phyloP scores from a whole-genome alignment of 116 monocot species.

The Papilionanthe hybrid region DNA sequence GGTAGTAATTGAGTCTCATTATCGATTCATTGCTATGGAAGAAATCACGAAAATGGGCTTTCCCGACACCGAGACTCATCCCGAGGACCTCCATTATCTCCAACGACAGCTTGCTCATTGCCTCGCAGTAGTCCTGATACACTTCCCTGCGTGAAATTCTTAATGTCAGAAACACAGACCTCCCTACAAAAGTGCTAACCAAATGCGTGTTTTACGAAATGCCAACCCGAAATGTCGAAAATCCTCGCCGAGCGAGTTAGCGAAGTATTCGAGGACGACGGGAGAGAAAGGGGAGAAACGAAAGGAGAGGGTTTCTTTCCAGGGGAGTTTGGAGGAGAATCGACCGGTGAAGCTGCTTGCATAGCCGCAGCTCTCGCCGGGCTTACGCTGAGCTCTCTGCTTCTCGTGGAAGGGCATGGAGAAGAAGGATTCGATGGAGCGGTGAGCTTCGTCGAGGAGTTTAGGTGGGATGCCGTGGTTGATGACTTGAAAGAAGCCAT shows the following conservation, averaged over 20 bases:
- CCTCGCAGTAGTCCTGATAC: slow-evolving; percentile 38
- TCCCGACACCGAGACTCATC: slow-evolving; percentile 32
- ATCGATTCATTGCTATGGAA: slow-evolving; percentile 41
- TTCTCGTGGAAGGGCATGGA: slow-evolving; percentile 21
- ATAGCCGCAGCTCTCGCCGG: slow-evolving; percentile 31
- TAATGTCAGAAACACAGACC: background rate
- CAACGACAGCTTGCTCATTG: slow-evolving; percentile 41
- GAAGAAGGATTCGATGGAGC: slow-evolving; percentile 19
- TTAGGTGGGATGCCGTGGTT: slow-evolving; percentile 15
- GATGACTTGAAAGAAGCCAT: slow-evolving; percentile 28
- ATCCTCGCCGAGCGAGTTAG: slow-evolving; percentile 34
- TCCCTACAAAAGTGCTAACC: background rate
- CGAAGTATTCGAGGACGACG: slow-evolving; percentile 43
- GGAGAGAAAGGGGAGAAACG: slow-evolving; percentile 23
- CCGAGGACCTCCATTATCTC: slow-evolving; percentile 58
- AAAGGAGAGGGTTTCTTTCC: slow-evolving; percentile 93
- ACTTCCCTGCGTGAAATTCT: slow-evolving; percentile 23
- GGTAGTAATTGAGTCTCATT: slow-evolving; percentile 53
- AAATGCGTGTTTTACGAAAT: background rate
- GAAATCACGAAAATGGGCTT: slow-evolving; percentile 23
- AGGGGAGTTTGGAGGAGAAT: slow-evolving; percentile 51
- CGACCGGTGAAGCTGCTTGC: slow-evolving; percentile 31
- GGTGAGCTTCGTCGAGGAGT: slow-evolving; percentile 15
- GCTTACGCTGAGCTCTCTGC: slow-evolving; percentile 13
- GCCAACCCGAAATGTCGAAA: slow-evolving; percentile 49